These are phyloP conservation scores for Russula olivacea DNA, from an alignment of 768 basidiomycete genomes.

Conservation along the genomic window DNA sequence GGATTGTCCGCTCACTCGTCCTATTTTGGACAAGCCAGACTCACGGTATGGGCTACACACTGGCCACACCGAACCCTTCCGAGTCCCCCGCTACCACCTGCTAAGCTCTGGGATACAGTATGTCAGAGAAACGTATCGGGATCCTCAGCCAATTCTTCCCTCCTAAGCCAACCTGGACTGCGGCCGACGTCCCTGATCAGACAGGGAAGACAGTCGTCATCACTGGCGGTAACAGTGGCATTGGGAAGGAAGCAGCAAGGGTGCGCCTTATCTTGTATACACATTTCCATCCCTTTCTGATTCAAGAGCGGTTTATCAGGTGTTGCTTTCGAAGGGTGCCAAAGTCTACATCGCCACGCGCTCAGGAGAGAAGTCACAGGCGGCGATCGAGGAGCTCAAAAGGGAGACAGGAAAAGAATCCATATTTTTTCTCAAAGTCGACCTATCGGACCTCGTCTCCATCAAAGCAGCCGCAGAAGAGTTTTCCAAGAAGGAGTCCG, in stretches of 20 bases:
- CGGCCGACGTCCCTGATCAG: not conserved
- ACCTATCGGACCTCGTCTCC: conserved; percentile 2
- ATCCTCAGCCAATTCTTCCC: not conserved
- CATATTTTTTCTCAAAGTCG: not conserved
- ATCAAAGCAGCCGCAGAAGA: conserved; percentile 4
- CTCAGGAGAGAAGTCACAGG: not conserved
- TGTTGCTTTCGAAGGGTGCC: conserved; percentile 2
- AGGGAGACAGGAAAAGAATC: conserved; percentile 5
- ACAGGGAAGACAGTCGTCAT: not conserved
- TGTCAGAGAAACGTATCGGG: not conserved
- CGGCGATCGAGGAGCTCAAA: not conserved
- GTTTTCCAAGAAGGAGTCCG: not conserved
- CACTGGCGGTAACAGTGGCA: conserved; percentile 1
- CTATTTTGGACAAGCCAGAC: too few species aligned
- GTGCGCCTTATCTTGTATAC: not conserved
- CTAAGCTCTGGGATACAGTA: not conserved
- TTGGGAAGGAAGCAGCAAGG: conserved; percentile 4
- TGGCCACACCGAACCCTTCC: too few species aligned
- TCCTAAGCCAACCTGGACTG: conserved; percentile 6
- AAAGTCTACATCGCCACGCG: conserved; percentile 7
- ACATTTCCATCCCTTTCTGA: not conserved
- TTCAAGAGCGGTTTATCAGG: not conserved
- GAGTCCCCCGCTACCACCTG: not conserved
- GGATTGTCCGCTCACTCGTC: too few species aligned
- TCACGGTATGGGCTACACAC: too few species aligned